Conservation (phyloP, 805 yeast genomes). For the Aciculoconidium aculeatum region DNA sequence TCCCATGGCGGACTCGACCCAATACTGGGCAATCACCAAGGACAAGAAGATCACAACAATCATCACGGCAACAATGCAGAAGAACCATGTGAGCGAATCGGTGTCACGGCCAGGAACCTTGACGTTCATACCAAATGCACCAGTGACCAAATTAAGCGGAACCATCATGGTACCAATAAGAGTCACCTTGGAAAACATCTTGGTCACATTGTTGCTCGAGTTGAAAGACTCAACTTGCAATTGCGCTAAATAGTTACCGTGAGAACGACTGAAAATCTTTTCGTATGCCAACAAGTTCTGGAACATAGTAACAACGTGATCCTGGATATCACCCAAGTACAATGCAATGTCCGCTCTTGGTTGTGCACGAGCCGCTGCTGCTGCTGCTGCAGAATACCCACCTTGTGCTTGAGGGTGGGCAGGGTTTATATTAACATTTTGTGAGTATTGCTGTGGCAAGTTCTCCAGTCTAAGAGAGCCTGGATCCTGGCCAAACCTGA, state of each 20-base stretch:
- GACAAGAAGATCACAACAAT: slow-evolving; percentile 19
- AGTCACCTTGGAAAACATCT: slow-evolving; percentile 23
- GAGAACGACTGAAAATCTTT: slow-evolving; percentile 22
- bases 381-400: slow-evolving; percentile 1
- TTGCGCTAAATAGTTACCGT: slow-evolving; percentile 25
- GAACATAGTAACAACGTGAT: slow-evolving; percentile 27
- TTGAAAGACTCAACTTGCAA: slow-evolving; percentile 25
- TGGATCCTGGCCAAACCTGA: slow-evolving; percentile 31
- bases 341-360: slow-evolving; percentile 27
- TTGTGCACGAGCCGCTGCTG: slow-evolving; percentile 14
- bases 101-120: slow-evolving; percentile 16
- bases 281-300: slow-evolving; percentile 25
- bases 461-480: slow-evolving; percentile 20
- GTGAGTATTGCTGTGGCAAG: neutral
- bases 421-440: neutral
- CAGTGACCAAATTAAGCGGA: slow-evolving; percentile 23
- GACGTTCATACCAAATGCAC: slow-evolving; percentile 26
- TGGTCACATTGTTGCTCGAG: slow-evolving; percentile 19
- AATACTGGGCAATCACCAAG: slow-evolving; percentile 17
- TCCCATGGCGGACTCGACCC: slow-evolving; percentile 14
- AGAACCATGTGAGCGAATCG: slow-evolving; percentile 12
- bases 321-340: slow-evolving; percentile 26
- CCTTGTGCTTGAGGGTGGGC: slow-evolving; percentile 1
- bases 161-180: slow-evolving; percentile 23
- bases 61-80: slow-evolving; percentile 20